Conservation (phyloP, 2,329 filamentous ascomycete genomes). For the Didymella lethalis region DNA sequence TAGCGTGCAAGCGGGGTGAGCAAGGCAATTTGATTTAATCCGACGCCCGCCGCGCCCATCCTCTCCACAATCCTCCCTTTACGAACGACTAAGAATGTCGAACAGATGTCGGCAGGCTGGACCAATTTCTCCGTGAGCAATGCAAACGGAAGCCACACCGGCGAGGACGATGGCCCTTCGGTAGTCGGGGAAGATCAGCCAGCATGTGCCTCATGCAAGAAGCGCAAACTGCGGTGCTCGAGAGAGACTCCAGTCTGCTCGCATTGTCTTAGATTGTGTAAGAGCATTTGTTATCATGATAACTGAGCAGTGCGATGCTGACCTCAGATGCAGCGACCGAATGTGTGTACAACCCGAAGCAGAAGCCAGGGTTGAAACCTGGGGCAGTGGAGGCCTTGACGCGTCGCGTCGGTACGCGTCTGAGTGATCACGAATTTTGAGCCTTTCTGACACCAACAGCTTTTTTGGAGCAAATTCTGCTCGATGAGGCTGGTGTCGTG, state of each 20-base stretch:
- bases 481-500: slow-evolving; percentile 40
- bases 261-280: slow-evolving; percentile 46
- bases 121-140: slow-evolving; percentile 43
- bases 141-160: slow-evolving; percentile 33
- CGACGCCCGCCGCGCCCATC: slow-evolving; percentile 34
- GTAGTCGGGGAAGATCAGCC: slow-evolving; percentile 40
- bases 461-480: slow-evolving; percentile 41
- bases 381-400: slow-evolving; percentile 46
- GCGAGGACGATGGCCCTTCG: slow-evolving; percentile 37
- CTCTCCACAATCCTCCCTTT: slow-evolving; percentile 32
- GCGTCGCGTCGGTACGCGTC: slow-evolving; percentile 41
- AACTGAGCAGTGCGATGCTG: slow-evolving; percentile 19
- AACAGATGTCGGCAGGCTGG: slow-evolving; percentile 45
- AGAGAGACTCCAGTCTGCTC: slow-evolving; percentile 43
- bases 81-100: slow-evolving; percentile 31
- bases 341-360: slow-evolving; percentile 44
- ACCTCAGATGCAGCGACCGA: slow-evolving; percentile 33
- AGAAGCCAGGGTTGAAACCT: slow-evolving; percentile 46
- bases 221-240: slow-evolving; percentile 44
- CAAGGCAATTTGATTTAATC: slow-evolving; percentile 32
- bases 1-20: slow-evolving; percentile 37
- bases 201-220: slow-evolving; percentile 45
- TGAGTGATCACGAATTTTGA: not conserved
- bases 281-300: slow-evolving; percentile 16
- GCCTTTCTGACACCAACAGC: slow-evolving; percentile 32